Evolutionary conservation across 208 protist genomes (phyloP).

Genomic region (Naegleria lovaniensis): DNA sequence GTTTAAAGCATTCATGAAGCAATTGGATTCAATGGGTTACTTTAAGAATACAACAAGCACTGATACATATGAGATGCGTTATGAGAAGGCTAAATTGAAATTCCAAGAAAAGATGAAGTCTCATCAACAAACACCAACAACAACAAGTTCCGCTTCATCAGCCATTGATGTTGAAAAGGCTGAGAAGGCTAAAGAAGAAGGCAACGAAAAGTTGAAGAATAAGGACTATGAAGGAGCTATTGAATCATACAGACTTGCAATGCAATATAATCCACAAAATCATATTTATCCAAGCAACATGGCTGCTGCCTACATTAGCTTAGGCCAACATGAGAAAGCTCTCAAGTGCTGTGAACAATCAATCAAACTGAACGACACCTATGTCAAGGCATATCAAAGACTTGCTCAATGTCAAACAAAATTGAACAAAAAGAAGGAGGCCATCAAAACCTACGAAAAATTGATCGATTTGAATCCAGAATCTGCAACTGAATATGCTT

Average conservation of each 20-base stretch:
- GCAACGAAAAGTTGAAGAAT: constrained; percentile 57
- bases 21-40: not conserved
- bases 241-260: constrained; percentile 38
- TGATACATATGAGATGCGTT: not conserved
- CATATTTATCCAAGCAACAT: constrained; percentile 31
- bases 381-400: not conserved
- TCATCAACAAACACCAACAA: not conserved
- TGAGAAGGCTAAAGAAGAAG: constrained; percentile 38
- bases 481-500: not conserved
- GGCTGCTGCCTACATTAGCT: constrained; percentile 87
- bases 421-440: not conserved
- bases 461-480: constrained; percentile 2
- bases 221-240: constrained; percentile 53
- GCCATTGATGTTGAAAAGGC: not conserved
- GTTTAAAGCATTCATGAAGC: constrained; percentile 1
- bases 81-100: constrained; percentile 16
- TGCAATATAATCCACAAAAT: constrained; percentile 38
- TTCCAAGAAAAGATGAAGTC: not conserved
- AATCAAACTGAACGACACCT: constrained; percentile 53
- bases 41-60: not conserved
- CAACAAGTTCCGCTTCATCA: not conserved
- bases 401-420: not conserved
- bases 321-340: constrained; percentile 80
- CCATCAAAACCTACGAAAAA: not conserved
- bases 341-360: constrained; percentile 69